A percentile compares a stretch with the other conserved stretches of the same genome.
Evolutionary conservation across 306 rosid species (phyloP).

Genomic region (Malus orientalis): DNA sequence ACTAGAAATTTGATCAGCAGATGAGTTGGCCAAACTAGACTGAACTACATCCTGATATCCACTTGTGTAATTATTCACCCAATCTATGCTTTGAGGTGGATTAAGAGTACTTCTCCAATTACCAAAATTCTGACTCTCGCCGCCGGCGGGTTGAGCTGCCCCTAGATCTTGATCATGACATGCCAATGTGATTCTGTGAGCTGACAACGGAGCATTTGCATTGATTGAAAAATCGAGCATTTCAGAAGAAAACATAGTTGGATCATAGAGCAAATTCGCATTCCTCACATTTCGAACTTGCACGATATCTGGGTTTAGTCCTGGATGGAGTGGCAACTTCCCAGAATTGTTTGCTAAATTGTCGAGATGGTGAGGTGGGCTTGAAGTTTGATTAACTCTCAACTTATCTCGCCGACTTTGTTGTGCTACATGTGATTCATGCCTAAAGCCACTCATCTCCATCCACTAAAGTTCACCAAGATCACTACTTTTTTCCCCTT

Average conservation of each 20-base stretch:
- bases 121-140: conserved; percentile 18
- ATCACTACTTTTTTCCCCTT: background rate
- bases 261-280: conserved; percentile 49
- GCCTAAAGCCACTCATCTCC: conserved; percentile 56
- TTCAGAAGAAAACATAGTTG: conserved; percentile 32
- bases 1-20: conserved; percentile 4
- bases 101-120: conserved; percentile 24
- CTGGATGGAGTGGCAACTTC: conserved; percentile 16
- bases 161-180: background rate
- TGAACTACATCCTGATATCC: conserved; percentile 10
- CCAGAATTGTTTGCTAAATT: conserved; percentile 27
- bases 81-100: conserved; percentile 37
- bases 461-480: conserved; percentile 8
- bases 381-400: conserved; percentile 42
- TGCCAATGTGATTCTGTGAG: background rate
- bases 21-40: background rate
- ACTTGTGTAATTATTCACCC: conserved; percentile 38
- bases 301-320: conserved; percentile 36
- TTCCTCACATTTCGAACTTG: conserved; percentile 50
- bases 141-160: conserved; percentile 6
- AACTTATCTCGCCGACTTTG: conserved; percentile 80
- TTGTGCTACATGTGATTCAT: conserved; percentile 76
- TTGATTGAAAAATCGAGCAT: conserved; percentile 31
- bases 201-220: conserved; percentile 11
- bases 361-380: background rate